Percentiles rank a stretch among this genome's conserved stretches.
phyloP scores from a whole-genome alignment of 148 eudicot genomes.

The Suaeda aralocaspica region DNA sequence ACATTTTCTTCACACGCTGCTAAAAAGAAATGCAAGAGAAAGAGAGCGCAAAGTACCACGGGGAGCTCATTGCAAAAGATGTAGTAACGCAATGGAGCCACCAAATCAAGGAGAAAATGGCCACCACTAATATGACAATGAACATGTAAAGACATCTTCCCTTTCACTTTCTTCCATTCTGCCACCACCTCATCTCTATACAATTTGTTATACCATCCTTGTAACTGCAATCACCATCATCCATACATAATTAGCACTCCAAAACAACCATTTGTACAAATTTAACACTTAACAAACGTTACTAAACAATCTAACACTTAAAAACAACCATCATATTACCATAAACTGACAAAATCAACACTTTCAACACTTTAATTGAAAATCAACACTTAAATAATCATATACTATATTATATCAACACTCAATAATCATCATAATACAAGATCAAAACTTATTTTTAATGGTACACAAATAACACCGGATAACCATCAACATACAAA shows the following conservation, averaged over 20 bases:
- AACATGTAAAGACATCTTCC: slow-evolving; percentile 88
- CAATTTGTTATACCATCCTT: slow-evolving; percentile 86
- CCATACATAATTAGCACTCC: not conserved
- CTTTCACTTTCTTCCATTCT: slow-evolving; percentile 92
- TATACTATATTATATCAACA: too few relatives aligned
- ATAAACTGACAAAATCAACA: too few relatives aligned
- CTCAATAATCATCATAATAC: not conserved
- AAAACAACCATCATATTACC: too few relatives aligned
- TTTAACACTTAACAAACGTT: not conserved
- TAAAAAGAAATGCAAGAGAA: too few relatives aligned
- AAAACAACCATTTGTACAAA: too few relatives aligned
- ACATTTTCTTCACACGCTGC: too few relatives aligned
- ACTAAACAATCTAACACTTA: too few relatives aligned
- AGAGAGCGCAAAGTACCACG: slow-evolving; percentile 52
- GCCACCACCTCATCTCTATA: slow-evolving; percentile 95
- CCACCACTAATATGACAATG: slow-evolving; percentile 99
- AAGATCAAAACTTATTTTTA: too few relatives aligned
- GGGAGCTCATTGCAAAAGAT: slow-evolving; percentile 95
- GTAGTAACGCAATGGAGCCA: slow-evolving; percentile 72
- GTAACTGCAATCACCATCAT: slow-evolving; percentile 48
- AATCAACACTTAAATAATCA: too few relatives aligned
- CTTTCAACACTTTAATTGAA: too few relatives aligned
- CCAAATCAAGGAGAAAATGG: slow-evolving; percentile 73
- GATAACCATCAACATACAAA: too few relatives aligned
- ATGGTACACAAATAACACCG: too few relatives aligned